A percentile compares a stretch with the other conserved stretches of the same genome.
Conservation (phyloP, 441 rosid genomes). For the Populus hybrid region DNA sequence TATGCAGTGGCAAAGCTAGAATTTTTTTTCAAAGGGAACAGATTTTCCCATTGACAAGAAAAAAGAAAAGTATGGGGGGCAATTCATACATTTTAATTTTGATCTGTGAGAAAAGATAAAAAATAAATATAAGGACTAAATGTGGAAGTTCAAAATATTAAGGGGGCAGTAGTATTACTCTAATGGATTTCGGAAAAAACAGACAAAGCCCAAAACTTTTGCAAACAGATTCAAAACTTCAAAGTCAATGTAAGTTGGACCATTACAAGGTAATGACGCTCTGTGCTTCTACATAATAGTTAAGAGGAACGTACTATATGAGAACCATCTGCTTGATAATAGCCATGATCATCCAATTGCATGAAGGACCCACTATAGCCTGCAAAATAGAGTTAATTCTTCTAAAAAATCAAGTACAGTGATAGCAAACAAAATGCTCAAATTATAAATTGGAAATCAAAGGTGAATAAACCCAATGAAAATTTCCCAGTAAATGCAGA, state of each 20-base stretch:
- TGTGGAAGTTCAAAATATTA: too few relatives aligned
- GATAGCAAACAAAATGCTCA: neutral
- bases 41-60: too few relatives aligned
- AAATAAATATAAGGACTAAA: too few relatives aligned
- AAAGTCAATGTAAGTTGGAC: neutral
- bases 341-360: constrained; percentile 37
- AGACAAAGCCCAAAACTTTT: neutral
- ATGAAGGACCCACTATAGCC: constrained; percentile 33
- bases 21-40: too few relatives aligned
- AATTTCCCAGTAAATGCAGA: neutral
- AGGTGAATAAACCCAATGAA: neutral
- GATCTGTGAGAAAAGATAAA: too few relatives aligned
- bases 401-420: neutral
- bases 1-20: neutral
- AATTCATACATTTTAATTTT: too few relatives aligned
- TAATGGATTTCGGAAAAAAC: neutral
- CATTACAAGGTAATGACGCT: neutral
- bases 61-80: too few relatives aligned
- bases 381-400: constrained; percentile 14
- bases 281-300: neutral
- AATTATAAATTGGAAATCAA: constrained; percentile 2
- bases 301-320: constrained; percentile 28
- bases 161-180: neutral
- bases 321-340: constrained; percentile 33
- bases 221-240: neutral